Evolutionary conservation across 2,329 filamentous ascomycete genomes (phyloP).

Genomic region (Penicillium sp.): DNA sequence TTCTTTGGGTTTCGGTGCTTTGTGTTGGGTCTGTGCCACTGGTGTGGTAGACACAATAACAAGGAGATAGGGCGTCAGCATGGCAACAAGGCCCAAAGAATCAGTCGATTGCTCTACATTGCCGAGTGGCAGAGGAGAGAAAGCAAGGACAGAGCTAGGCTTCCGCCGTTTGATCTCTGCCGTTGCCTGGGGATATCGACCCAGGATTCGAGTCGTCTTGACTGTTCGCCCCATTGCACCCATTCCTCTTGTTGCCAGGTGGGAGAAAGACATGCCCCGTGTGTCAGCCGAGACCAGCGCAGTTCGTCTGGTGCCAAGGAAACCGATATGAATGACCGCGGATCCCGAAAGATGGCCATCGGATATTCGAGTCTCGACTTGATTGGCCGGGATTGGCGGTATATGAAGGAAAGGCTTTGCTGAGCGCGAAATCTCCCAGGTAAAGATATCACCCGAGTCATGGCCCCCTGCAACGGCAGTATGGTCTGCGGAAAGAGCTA

Average conservation of each 20-base stretch:
- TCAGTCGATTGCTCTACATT: constrained; percentile 90
- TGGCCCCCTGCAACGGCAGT: constrained; percentile 89
- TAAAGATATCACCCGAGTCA: constrained; percentile 87
- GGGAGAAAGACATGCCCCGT: constrained; percentile 95
- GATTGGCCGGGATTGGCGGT: constrained; percentile 67
- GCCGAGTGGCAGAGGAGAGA: constrained; percentile 86
- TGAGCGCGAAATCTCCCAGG: constrained; percentile 86
- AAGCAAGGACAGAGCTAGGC: constrained; percentile 91
- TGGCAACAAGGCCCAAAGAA: constrained; percentile 83
- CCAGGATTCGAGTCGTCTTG: constrained; percentile 85
- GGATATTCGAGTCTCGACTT: constrained; percentile 62
- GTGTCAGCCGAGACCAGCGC: constrained; percentile 94
- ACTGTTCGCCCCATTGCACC: constrained; percentile 81
- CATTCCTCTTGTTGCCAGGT: constrained; percentile 86
- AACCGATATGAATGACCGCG: constrained; percentile 86
- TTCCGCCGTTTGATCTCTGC: constrained; percentile 68
- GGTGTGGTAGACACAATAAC: constrained; percentile 98
- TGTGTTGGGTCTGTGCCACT: constrained; percentile 93
- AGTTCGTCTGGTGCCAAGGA: constrained; percentile 88
- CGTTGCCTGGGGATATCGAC: constrained; percentile 77
- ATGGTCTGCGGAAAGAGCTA: constrained; percentile 92
- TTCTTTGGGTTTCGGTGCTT: constrained; percentile 86
- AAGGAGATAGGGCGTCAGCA: constrained; percentile 91
- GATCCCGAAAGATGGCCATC: constrained; percentile 82
- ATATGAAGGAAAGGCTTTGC: constrained; percentile 87